Base-by-base conservation (phyloP, 495 filamentous ascomycete species). In the Sphaerosporella brunnea region DNA sequence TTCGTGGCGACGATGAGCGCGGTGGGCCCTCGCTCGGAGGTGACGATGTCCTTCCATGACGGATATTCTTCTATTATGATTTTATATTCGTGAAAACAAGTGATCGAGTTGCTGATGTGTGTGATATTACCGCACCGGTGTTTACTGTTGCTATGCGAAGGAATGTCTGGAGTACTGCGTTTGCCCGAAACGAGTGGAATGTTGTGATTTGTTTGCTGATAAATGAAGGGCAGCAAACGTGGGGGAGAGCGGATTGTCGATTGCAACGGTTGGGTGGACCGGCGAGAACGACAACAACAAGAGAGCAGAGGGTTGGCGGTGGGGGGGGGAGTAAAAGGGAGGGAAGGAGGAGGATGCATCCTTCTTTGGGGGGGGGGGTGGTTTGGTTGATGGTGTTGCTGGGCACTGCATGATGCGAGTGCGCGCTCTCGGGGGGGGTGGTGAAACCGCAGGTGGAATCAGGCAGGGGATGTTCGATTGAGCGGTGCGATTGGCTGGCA, bases 161-260 rank as follows among this genome's bases (percentile, higher is more conserved):
- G 26, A 38, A 38, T 38, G 39, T 51, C 48, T 35, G 50, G 50
- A 58, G 28, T 45, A 57, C 42, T 32, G 56, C 45, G 37, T 51
- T 47, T 41, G 21, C 15, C 16, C 16, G 19, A n/a, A n/a, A n/a
- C n/a, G n/a, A n/a, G n/a, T n/a, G n/a, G n/a, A n/a, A n/a, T n/a
- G n/a, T 39, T 50, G 45, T 40, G 40, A 35, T 21, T 48, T 38
- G 45, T 58, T 40, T 59, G 56, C 55, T 55, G 56, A 59, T 59
- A 59, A 59, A 59, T 48, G 56, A 59, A 55, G 56, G 56, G 51
- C 56, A 55, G 51, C 56, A 47, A 48, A 47, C 50, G 18, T 7
- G 20, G 24, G n/a, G 28, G 15, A 34, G 30, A n/a, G n/a, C n/a
- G n/a, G n/a, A n/a, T 46, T 36, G 43, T 8, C 5, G 41, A 2